Evolutionary conservation across 1,284 basidiomycete species (phyloP), one percentile per base, ranked within the genome.

Genomic region (Xanthoconium separans): DNA sequence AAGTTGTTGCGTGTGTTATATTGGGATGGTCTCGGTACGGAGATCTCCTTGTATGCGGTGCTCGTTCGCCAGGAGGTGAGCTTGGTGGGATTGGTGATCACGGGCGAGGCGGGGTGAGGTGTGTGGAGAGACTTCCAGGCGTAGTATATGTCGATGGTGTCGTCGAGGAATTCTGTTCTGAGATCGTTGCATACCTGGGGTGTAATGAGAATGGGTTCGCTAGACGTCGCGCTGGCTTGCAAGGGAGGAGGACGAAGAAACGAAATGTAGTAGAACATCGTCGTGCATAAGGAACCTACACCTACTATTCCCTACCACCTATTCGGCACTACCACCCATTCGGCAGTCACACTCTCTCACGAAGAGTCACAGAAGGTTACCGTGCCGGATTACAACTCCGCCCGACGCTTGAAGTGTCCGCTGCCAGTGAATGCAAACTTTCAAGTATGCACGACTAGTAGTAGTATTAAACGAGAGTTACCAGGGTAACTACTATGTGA

Each of bases 161-260:
- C 81, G 2, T 75, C 65, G 62, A 75, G 80, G 4, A 73, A 70
- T 60, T 89, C 87, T 16, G 88, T 91, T 22, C 89, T 79, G 43
- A 92, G 75, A 61, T 91, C 89, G 64, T 92, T 91, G n/a, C 82
- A 79, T 56, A 92, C 80, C 66, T 91, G 87, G 0, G 87, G 87
- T 2, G 82, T 88, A 46, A 91, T 77, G 12, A 73, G 67, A 39
- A 91, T 68, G 8, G 74, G 65, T 20, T 61, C 60, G 12, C 59
- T 53, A 2, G 71, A 72, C 12, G 70, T 69, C 3, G 73, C 67
- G 8, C 70, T 61, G 2, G 74, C 73, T 48, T 79, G 76, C 10
- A 70, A 61, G 11, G 86, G 86, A 12, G 89, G 90, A 16, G 89
- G 87, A 51, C 88, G 82, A 16, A 91, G 78, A 63, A 91, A 91